phyloP scores from a whole-genome alignment of 345 rosid genomes.

The Melaleuca quinquenervia region DNA sequence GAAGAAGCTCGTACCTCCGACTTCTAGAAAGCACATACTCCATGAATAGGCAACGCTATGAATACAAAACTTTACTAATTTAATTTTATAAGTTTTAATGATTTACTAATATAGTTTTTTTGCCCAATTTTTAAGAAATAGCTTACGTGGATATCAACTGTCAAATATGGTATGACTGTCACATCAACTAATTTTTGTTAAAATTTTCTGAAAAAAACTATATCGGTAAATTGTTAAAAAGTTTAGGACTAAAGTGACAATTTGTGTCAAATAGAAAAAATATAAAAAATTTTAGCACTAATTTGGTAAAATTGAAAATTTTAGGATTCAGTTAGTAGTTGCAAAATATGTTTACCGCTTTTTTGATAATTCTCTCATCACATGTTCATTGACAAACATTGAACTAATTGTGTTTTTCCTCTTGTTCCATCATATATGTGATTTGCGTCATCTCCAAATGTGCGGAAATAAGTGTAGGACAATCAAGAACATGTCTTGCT shows the following conservation, averaged over 20 bases:
- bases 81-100: neutral
- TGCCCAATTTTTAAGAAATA: neutral
- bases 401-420: neutral
- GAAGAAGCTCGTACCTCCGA: neutral
- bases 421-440: neutral
- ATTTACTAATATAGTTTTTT: neutral
- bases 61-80: neutral
- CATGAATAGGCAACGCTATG: neutral
- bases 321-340: neutral
- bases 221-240: no score
- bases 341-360: neutral
- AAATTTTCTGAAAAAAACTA: neutral
- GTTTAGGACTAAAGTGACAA: neutral
- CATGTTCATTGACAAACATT: neutral
- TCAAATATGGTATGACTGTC: fast-evolving
- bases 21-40: neutral
- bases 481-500: neutral
- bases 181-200: neutral
- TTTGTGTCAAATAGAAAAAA: neutral
- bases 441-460: neutral
- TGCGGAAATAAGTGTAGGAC: neutral
- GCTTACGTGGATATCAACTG: fast-evolving
- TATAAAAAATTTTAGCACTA: neutral
- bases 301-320: neutral
- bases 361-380: neutral